These are phyloP conservation scores for Backusella luteola DNA, from an alignment of 192 early-diverging fungal species.

Conservation along the genomic window DNA sequence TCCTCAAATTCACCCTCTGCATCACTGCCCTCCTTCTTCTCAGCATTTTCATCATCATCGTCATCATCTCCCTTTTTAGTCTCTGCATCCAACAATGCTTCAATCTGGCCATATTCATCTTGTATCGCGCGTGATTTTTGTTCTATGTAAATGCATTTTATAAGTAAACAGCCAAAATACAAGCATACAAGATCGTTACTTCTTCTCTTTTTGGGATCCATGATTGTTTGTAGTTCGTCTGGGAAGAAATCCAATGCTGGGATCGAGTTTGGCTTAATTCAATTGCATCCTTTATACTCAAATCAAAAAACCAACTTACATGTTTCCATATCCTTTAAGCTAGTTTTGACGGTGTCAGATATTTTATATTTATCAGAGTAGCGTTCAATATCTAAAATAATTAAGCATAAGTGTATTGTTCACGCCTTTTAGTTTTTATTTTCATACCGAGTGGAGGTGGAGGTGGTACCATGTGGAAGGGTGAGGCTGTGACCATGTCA, in stretches of 20 bases:
- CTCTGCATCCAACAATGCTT: conserved; percentile 29
- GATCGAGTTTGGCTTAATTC: background rate
- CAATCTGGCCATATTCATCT: conserved; percentile 26
- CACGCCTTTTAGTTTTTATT: background rate
- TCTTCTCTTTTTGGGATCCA: conserved; percentile 29
- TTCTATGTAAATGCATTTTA: conserved; percentile 7
- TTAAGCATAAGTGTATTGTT: too few species aligned
- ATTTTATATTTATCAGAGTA: conserved; percentile 36
- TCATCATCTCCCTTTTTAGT: conserved; percentile 13
- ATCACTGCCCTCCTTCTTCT: conserved; percentile 24
- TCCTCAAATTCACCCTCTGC: conserved; percentile 19
- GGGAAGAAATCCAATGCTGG: conserved; percentile 35
- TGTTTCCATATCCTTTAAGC: conserved; percentile 22
- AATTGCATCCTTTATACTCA: background rate
- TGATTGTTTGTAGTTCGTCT: conserved; percentile 31
- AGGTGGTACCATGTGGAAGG: conserved; percentile 19
- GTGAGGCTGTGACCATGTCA: conserved; percentile 11
- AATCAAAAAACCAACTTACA: conserved; percentile 7
- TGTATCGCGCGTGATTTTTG: conserved; percentile 5
- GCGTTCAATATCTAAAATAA: conserved; percentile 30
- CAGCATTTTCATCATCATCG: conserved; percentile 22
- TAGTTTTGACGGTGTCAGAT: background rate
- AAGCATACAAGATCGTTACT: background rate
- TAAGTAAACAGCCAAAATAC: background rate
- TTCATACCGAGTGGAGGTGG: conserved; percentile 28